phyloP scores from a whole-genome alignment of 1,139 yeast genomes.

The Suhomyces bokatorum region DNA sequence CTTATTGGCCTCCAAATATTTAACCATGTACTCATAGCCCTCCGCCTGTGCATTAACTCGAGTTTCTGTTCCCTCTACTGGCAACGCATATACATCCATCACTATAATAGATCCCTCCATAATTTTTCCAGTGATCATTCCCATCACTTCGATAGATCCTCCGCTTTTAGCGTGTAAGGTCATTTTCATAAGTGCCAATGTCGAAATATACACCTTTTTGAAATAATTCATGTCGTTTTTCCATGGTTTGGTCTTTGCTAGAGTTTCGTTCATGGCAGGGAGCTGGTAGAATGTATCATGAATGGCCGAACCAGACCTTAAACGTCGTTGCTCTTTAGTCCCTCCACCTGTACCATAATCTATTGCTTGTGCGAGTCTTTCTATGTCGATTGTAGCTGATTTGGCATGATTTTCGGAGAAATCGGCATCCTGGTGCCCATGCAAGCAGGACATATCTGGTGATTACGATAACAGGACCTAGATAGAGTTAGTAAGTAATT shows the following conservation, averaged over 20 bases:
- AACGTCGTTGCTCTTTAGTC: not conserved
- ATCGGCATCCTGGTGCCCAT: not conserved
- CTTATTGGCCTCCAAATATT: constrained; percentile 64
- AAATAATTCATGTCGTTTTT: constrained; percentile 57
- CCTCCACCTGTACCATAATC: not conserved
- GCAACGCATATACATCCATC: constrained; percentile 80
- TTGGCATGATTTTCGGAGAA: not conserved
- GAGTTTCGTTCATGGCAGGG: constrained; percentile 15
- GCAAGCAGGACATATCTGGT: constrained; percentile 4
- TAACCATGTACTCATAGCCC: constrained; percentile 94
- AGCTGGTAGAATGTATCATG: constrained; percentile 10
- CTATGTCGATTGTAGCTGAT: constrained; percentile 10
- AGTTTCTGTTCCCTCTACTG: constrained; percentile 95
- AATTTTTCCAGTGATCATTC: constrained; percentile 83
- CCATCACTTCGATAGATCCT: constrained; percentile 93
- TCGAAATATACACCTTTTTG: constrained; percentile 64
- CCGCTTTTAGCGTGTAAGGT: constrained; percentile 81
- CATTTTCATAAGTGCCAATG: constrained; percentile 79
- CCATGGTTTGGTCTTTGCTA: constrained; percentile 38
- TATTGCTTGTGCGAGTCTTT: constrained; percentile 10
- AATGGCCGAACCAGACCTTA: not conserved
- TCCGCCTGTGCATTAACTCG: constrained; percentile 93
- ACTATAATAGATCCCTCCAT: constrained; percentile 61
- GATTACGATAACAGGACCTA: too few species aligned
- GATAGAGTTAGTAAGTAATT: too few species aligned